phyloP scores from a whole-genome alignment of 2,329 filamentous ascomycete genomes.

The Diplodia seriata region DNA sequence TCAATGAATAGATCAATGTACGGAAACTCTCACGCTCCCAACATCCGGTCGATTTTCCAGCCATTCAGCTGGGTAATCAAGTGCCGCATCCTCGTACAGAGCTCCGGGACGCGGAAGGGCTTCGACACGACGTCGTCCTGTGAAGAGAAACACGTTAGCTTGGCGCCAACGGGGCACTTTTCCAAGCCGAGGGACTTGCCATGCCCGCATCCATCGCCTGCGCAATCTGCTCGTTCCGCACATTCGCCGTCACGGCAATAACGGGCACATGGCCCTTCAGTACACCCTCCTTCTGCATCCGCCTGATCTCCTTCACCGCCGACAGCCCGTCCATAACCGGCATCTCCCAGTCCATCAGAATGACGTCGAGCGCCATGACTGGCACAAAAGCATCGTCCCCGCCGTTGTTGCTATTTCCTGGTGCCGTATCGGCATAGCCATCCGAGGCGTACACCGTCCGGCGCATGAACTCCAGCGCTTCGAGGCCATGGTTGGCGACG shows the following conservation, averaged over 20 bases:
- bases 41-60: not conserved
- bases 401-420: not conserved
- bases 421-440: not conserved
- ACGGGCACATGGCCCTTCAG: constrained; percentile 41
- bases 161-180: not conserved
- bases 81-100: constrained; percentile 29
- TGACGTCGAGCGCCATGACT: constrained; percentile 38
- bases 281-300: constrained; percentile 41
- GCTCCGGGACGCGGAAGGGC: constrained; percentile 62
- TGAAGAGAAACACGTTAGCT: not conserved
- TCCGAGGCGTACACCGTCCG: constrained; percentile 35
- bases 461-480: constrained; percentile 40
- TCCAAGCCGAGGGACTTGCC: constrained; percentile 36
- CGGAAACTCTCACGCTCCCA: not conserved
- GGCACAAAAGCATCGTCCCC: not conserved
- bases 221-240: constrained; percentile 46
- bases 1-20: not conserved
- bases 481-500: constrained; percentile 45
- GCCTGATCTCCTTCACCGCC: constrained; percentile 44
- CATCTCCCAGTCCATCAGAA: constrained; percentile 51
- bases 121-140: constrained; percentile 78
- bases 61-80: not conserved
- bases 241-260: constrained; percentile 50
- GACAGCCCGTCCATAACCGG: constrained; percentile 49
- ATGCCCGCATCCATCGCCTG: constrained; percentile 45